phyloP scores from a whole-genome alignment of 352 stramenopile genomes.

The Pythium rhizo-oryzae region DNA sequence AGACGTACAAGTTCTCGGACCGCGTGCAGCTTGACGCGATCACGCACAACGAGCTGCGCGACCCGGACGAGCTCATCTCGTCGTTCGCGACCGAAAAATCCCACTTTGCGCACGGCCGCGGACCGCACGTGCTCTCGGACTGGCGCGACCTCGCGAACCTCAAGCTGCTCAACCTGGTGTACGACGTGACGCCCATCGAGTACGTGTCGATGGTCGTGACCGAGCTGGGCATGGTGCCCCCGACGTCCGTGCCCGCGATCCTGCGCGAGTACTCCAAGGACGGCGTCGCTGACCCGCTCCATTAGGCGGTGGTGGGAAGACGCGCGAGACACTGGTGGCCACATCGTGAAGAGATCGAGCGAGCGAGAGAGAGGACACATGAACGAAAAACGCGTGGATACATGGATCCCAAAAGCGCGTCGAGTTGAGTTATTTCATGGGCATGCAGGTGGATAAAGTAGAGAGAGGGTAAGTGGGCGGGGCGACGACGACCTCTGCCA shows the following conservation, averaged over 20 bases:
- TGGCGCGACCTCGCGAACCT: conserved; percentile 76
- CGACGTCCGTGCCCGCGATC: conserved; percentile 96
- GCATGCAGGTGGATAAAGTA: no score
- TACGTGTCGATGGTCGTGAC: conserved; percentile 98
- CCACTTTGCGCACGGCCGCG: conserved; percentile 32
- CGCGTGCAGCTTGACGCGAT: conserved; percentile 98
- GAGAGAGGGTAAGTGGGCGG: no score
- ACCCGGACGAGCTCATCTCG: conserved; percentile 89
- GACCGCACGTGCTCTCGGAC: conserved; percentile 75
- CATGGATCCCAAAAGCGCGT: no score
- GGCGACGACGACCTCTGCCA: no score
- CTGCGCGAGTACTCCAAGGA: conserved; percentile 93
- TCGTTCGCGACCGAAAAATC: conserved; percentile 61
- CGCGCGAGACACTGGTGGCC: no score
- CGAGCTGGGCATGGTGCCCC: conserved; percentile 98
- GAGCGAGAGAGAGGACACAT: no score
- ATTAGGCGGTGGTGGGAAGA: conserved; percentile 6
- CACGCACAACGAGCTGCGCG: conserved; percentile 97
- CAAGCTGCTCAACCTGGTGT: conserved; percentile 89
- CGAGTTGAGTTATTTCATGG: no score
- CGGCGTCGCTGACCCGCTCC: conserved; percentile 48
- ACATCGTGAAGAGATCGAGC: no score
- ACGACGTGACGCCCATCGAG: conserved; percentile 96
- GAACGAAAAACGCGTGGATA: no score
- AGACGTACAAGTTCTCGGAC: conserved; percentile 98